Base-by-base conservation (phyloP, 2,329 filamentous ascomycete genomes). In the Aspergillus transmontanensis region DNA sequence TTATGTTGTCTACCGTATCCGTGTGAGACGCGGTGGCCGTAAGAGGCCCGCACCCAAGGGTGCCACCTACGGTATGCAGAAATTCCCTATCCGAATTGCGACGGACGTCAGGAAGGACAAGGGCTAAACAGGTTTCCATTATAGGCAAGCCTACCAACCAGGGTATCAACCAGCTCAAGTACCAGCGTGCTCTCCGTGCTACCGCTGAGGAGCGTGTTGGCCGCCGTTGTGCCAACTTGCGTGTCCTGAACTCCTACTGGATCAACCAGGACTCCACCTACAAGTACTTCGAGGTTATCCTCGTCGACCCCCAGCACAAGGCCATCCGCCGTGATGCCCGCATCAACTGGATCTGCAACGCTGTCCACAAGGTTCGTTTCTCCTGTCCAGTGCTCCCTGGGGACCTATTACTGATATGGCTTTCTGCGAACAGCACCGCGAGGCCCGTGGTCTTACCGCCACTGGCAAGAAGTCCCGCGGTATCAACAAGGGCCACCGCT, bases 181-280 rank as follows among this genome's bases (percentile, higher is more conserved):
- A 98, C 91, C 96, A 99, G 90, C 93, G 94, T 83, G 98, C 95
- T 74, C 94, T 98, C 82, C 91, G 91, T 84, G 88, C 94, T 78
- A 99, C 95, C 77, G 96, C 96, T 78, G 96, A 99, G 89, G 95
- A 99, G 91, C 95, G 95, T 91, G 94, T 99, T 81, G 95, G 96
- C 80, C 94, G 94, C 84, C 94, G 94, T 83, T 97, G 94, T 87
- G 93, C 94, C 85, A 99, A 99, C 87, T 86, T 99, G 83, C 93
- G 95, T 81, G 95, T 99, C 80, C 91, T 99, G 80, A 99, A 99
- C 92, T 98, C 94, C 71, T 99, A 99, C 94, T 99, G 96, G 96
- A 93, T 99, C 88, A 99, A 99, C 92, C 93, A 98, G 89, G 95
- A 99, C 88, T 97, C 94, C 67, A 99, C 95, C 85, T 99, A 98